Percentiles rank a stretch among this genome's conserved stretches.
phyloP scores from a whole-genome alignment of 2,329 filamentous ascomycete genomes.

The Colletotrichum tropicale region DNA sequence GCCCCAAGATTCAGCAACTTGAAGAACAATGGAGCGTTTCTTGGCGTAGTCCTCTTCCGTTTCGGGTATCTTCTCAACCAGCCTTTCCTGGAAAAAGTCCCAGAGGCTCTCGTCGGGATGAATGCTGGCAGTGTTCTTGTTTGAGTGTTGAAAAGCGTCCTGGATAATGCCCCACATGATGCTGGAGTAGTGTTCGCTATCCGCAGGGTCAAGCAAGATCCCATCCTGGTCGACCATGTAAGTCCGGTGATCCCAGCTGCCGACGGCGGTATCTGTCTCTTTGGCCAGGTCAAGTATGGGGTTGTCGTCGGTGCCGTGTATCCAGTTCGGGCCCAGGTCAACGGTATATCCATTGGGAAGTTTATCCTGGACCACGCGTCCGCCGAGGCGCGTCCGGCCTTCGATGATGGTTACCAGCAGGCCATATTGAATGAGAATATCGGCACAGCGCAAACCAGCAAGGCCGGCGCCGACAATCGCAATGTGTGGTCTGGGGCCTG shows the following conservation, averaged over 20 bases:
- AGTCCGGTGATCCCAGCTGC: conserved; percentile 55
- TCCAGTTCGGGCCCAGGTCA: conserved; percentile 80
- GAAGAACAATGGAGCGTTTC: conserved; percentile 49
- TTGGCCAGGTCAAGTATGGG: conserved; percentile 71
- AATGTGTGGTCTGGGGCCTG: conserved; percentile 53
- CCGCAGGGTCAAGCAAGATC: conserved; percentile 46
- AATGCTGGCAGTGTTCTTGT: conserved; percentile 56
- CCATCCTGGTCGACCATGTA: conserved; percentile 64
- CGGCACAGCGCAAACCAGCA: conserved; percentile 73
- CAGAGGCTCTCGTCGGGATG: conserved; percentile 50
- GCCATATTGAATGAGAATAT: conserved; percentile 67
- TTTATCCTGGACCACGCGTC: conserved; percentile 60
- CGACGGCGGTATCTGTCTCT: conserved; percentile 58
- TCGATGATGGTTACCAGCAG: conserved; percentile 74
- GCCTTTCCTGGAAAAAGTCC: conserved; percentile 56
- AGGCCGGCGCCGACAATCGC: conserved; percentile 75
- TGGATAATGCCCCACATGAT: conserved; percentile 73
- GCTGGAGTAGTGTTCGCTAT: conserved; percentile 52
- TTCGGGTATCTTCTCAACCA: conserved; percentile 51
- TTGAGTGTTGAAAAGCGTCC: conserved; percentile 70
- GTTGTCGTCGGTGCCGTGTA: conserved; percentile 75
- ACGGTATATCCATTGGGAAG: conserved; percentile 53
- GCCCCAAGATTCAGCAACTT: conserved; percentile 70
- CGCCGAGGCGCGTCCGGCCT: conserved; percentile 69
- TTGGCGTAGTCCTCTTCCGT: conserved; percentile 41